These are phyloP conservation scores for carrot (Daucus carota) DNA, from an alignment of 129 eudicot species.

Conservation along the genomic window DNA sequence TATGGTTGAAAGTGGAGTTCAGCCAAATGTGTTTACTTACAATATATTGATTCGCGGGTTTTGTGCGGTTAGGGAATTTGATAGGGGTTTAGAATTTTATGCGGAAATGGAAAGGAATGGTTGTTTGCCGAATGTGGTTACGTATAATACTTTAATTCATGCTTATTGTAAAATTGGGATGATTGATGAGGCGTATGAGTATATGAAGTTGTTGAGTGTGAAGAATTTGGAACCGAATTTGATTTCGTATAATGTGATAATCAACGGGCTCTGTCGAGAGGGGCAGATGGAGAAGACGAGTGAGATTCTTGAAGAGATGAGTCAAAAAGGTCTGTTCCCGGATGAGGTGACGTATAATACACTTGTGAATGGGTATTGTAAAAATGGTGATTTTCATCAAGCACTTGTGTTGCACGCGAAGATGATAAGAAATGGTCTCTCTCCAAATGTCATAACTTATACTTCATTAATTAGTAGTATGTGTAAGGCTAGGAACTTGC, in stretches of 20 bases:
- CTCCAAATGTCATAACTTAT: slow-evolving; percentile 87
- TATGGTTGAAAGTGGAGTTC: slow-evolving; percentile 41
- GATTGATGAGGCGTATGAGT: slow-evolving; percentile 43
- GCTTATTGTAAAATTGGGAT: slow-evolving; percentile 56
- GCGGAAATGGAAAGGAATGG: slow-evolving; percentile 60
- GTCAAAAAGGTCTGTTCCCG: slow-evolving; percentile 44
- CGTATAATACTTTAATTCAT: slow-evolving; percentile 75
- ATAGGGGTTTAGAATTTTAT: slow-evolving; percentile 40
- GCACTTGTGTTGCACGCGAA: slow-evolving; percentile 74
- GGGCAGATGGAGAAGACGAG: slow-evolving; percentile 63
- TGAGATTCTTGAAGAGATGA: slow-evolving; percentile 68
- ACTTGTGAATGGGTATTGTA: slow-evolving; percentile 81
- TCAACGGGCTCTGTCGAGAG: slow-evolving; percentile 77
- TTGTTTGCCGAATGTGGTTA: slow-evolving; percentile 78
- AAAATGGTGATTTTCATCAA: slow-evolving; percentile 76
- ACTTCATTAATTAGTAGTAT: slow-evolving; percentile 77
- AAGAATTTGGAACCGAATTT: slow-evolving; percentile 61
- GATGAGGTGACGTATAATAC: slow-evolving; percentile 87
- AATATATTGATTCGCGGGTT: slow-evolving; percentile 83
- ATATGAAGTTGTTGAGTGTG: slow-evolving; percentile 37
- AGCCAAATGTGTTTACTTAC: slow-evolving; percentile 77
- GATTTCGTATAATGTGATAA: slow-evolving; percentile 68
- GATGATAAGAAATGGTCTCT: slow-evolving; percentile 74
- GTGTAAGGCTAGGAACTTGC: slow-evolving; percentile 71
- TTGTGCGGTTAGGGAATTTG: slow-evolving; percentile 43